Conservation (phyloP, 2,329 filamentous ascomycete genomes). For the Tolypocladium inflatum region DNA sequence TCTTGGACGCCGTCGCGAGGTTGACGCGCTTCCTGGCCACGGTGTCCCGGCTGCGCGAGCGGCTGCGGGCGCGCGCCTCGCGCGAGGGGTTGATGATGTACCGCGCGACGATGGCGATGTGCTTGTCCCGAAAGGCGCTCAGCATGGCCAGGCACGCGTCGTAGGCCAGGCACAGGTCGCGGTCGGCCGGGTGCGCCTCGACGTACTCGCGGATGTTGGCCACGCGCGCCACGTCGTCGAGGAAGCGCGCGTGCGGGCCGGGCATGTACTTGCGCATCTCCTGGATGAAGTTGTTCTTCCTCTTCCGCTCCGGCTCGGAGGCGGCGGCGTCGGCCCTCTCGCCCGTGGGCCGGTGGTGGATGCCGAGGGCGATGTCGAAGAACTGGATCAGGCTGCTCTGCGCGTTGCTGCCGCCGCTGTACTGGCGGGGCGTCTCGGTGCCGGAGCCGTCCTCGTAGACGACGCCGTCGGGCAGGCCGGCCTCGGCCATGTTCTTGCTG, state of each 20-base stretch:
- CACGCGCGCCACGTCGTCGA: constrained; percentile 67
- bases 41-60: constrained; percentile 48
- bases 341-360: constrained; percentile 86
- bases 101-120: constrained; percentile 90
- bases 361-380: constrained; percentile 84
- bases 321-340: constrained; percentile 42
- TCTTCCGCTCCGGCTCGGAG: constrained; percentile 28
- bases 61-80: constrained; percentile 56
- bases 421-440: constrained; percentile 64
- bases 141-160: constrained; percentile 76
- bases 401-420: constrained; percentile 89
- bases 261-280: constrained; percentile 99
- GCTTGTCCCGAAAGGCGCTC: constrained; percentile 72
- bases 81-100: constrained; percentile 89
- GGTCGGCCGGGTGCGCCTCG: constrained; percentile 48
- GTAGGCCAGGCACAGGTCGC: constrained; percentile 67
- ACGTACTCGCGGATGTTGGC: constrained; percentile 87
- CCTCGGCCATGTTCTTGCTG: constrained; percentile 95
- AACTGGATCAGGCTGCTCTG: constrained; percentile 97
- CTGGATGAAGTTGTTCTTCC: constrained; percentile 72
- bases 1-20: constrained; percentile 49
- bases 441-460: constrained; percentile 76
- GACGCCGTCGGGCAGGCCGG: constrained; percentile 78
- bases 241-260: constrained; percentile 79
- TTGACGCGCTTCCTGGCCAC: constrained; percentile 41